Evolutionary conservation across 164 flowering plant genomes (phyloP).

Genomic region (Sedum album): DNA sequence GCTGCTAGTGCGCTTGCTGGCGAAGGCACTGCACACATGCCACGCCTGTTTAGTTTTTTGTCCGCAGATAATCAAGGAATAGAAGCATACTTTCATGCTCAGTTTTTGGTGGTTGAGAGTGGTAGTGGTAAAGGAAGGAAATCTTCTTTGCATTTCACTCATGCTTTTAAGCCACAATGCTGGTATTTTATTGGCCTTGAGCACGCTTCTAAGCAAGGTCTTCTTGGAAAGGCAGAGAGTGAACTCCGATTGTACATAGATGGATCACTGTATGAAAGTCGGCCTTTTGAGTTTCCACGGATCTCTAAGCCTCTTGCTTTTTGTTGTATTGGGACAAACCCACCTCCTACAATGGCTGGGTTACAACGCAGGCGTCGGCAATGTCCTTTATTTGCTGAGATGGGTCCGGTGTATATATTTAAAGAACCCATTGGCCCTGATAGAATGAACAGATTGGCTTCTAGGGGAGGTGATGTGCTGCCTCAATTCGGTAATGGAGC

Average conservation of each 20-base stretch:
- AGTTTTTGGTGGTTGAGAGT: constrained; percentile 95
- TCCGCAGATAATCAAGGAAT: constrained; percentile 98
- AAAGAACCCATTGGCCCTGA: constrained; percentile 94
- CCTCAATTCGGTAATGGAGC: constrained; percentile 90
- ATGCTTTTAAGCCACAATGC: constrained; percentile 94
- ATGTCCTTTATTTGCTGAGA: constrained; percentile 97
- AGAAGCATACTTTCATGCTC: constrained; percentile 98
- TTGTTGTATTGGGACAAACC: constrained; percentile 98
- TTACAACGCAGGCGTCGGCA: constrained; percentile 96
- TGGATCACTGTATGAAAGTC: constrained; percentile 83
- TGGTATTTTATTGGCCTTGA: constrained; percentile 98
- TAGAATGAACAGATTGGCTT: constrained; percentile 81
- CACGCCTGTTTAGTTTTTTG: constrained; percentile 87
- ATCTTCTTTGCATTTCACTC: constrained; percentile 91
- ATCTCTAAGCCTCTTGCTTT: constrained; percentile 93
- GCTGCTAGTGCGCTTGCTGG: constrained; percentile 99
- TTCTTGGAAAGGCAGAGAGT: constrained; percentile 90
- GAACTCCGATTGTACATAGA: constrained; percentile 87
- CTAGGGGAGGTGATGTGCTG: constrained; percentile 91
- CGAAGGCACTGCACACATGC: constrained; percentile 99
- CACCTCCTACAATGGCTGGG: constrained; percentile 99
- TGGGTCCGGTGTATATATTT: constrained; percentile 96
- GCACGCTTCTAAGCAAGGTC: constrained; percentile 75
- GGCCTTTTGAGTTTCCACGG: constrained; percentile 91
- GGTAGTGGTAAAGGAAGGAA: constrained; percentile 94